Evolutionary conservation across 2,329 filamentous ascomycete genomes (phyloP).

Genomic region (Seiridium cupressi): DNA sequence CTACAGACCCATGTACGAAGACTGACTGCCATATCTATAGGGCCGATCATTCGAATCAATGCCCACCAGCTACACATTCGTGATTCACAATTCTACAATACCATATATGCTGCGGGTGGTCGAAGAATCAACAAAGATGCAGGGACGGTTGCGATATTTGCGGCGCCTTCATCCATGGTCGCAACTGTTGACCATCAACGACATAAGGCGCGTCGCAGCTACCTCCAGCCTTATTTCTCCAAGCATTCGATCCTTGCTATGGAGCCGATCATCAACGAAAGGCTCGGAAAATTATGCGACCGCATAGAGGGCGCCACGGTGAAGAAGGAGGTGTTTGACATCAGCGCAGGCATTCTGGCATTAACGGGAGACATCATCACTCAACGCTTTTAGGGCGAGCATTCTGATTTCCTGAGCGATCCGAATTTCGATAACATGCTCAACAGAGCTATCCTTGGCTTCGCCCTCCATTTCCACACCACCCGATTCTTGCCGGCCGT

Average conservation of each 20-base stretch:
- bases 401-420: not conserved
- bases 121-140: slow-evolving; percentile 14
- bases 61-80: slow-evolving; percentile 29
- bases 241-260: slow-evolving; percentile 15
- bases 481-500: not conserved
- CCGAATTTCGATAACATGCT: not conserved
- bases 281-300: slow-evolving; percentile 15
- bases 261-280: slow-evolving; percentile 16
- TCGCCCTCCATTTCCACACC: not conserved
- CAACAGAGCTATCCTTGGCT: not conserved
- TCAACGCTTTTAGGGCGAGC: not conserved
- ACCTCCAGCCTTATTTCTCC: slow-evolving; percentile 23
- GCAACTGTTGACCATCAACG: not conserved
- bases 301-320: slow-evolving; percentile 20
- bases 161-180: not conserved
- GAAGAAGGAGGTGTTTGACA: slow-evolving; percentile 9
- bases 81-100: slow-evolving; percentile 26
- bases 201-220: slow-evolving; percentile 16
- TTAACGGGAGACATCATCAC: slow-evolving; percentile 20
- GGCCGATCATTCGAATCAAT: slow-evolving; percentile 31
- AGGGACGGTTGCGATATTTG: not conserved
- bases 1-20: not conserved
- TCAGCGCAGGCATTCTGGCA: slow-evolving; percentile 17
- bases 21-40: not conserved
- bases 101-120: slow-evolving; percentile 16